Percentiles rank a stretch among this genome's conserved stretches.
Evolutionary conservation across 2,329 filamentous ascomycete species (phyloP).

Genomic region (Alternaria burnsii): DNA sequence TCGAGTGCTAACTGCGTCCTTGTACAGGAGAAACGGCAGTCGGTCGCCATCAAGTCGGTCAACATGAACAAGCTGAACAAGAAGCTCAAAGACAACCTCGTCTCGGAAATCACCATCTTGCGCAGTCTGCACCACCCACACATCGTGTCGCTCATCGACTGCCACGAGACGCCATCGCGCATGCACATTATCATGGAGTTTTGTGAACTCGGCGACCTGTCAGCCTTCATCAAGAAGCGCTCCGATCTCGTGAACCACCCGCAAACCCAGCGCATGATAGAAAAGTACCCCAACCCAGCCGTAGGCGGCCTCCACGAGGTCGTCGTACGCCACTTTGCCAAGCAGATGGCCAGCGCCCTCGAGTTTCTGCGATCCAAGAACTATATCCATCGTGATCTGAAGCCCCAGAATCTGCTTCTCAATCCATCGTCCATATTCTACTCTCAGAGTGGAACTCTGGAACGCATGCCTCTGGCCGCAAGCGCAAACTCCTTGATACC

Average conservation of each 20-base stretch:
- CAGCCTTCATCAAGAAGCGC: slow-evolving; percentile 94
- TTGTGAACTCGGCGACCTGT: slow-evolving; percentile 93
- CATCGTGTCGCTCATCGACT: slow-evolving; percentile 95
- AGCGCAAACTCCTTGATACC: slow-evolving; percentile 84
- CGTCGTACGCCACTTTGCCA: slow-evolving; percentile 93
- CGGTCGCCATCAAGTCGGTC: slow-evolving; percentile 96
- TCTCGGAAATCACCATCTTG: slow-evolving; percentile 93
- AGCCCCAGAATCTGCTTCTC: slow-evolving; percentile 93
- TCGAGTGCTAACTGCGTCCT: slow-evolving; percentile 21
- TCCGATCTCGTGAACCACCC: slow-evolving; percentile 80
- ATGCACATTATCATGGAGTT: slow-evolving; percentile 99
- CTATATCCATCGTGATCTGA: slow-evolving; percentile 95
- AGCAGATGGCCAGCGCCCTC: slow-evolving; percentile 91
- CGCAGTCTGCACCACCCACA: slow-evolving; percentile 94
- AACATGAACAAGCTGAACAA: slow-evolving; percentile 89
- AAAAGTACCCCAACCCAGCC: slow-evolving; percentile 86
- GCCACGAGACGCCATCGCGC: slow-evolving; percentile 83
- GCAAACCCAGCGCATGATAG: slow-evolving; percentile 86
- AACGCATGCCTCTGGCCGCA: slow-evolving; percentile 75
- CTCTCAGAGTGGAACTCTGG: slow-evolving; percentile 56
- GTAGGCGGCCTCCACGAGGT: slow-evolving; percentile 94
- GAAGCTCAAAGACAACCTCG: slow-evolving; percentile 96
- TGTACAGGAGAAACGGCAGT: slow-evolving; percentile 74
- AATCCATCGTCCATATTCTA: slow-evolving; percentile 81
- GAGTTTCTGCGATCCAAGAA: slow-evolving; percentile 86